Percentiles rank a stretch among this genome's conserved stretches.
Evolutionary conservation across 1,139 yeast species (phyloP).

Genomic region (Candida sp.): DNA sequence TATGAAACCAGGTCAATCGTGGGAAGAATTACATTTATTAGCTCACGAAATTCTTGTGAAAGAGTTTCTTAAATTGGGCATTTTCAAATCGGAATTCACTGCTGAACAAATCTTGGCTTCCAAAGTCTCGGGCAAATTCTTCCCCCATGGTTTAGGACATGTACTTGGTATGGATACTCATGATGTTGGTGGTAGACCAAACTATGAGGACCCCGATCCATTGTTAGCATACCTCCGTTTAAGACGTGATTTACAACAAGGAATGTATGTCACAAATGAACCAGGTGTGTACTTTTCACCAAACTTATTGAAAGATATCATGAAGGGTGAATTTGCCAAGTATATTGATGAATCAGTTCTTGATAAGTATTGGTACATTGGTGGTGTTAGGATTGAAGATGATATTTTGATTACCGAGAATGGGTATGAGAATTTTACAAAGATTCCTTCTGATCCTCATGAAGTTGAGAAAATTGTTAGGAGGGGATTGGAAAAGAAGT

Average conservation of each 20-base stretch:
- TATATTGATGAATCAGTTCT: slow-evolving; percentile 65
- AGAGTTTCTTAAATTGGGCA: slow-evolving; percentile 70
- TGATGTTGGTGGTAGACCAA: slow-evolving; percentile 87
- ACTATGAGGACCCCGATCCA: slow-evolving; percentile 80
- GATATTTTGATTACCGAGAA: slow-evolving; percentile 73
- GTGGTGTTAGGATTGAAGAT: slow-evolving; percentile 97
- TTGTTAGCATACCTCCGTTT: slow-evolving; percentile 74
- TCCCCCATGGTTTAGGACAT: slow-evolving; percentile 96
- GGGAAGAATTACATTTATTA: slow-evolving; percentile 82
- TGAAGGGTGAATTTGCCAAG: slow-evolving; percentile 55
- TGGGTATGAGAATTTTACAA: slow-evolving; percentile 81
- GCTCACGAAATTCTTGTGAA: slow-evolving; percentile 78
- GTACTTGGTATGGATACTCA: slow-evolving; percentile 93
- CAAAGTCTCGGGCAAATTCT: slow-evolving; percentile 72
- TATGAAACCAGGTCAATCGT: slow-evolving; percentile 76
- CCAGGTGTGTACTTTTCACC: slow-evolving; percentile 95
- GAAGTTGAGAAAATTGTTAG: slow-evolving; percentile 77
- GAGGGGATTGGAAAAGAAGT: slow-evolving; percentile 59
- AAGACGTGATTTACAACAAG: slow-evolving; percentile 65
- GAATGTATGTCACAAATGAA: slow-evolving; percentile 92
- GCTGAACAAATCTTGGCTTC: slow-evolving; percentile 67
- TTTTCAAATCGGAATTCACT: slow-evolving; percentile 60
- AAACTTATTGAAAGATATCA: slow-evolving; percentile 64
- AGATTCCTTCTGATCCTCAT: slow-evolving; percentile 78
- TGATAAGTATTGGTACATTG: slow-evolving; percentile 79